phyloP scores from a whole-genome alignment of 257 asterid species.

The Verbena officinalis region DNA sequence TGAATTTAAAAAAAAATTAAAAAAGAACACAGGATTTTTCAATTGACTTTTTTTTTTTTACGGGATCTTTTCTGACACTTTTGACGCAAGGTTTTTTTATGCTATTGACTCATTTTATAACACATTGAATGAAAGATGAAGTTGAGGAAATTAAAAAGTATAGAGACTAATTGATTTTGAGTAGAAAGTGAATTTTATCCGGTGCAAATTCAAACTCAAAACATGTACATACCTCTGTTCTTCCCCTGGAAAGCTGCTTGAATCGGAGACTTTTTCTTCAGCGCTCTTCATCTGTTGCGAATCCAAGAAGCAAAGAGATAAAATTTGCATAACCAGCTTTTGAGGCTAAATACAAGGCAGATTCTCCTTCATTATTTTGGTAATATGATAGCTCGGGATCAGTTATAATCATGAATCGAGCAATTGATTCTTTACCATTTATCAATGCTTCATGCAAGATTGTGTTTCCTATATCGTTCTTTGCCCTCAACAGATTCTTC shows the following conservation, averaged over 20 bases:
- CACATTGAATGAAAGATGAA: too few species aligned
- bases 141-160: too few species aligned
- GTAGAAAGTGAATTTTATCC: too few species aligned
- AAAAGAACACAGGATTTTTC: too few species aligned
- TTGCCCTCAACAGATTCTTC: slow-evolving; percentile 6
- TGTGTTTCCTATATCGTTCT: slow-evolving; percentile 31
- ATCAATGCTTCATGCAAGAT: slow-evolving; percentile 34
- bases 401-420: slow-evolving; percentile 21
- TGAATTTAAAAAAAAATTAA: too few species aligned
- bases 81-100: too few species aligned
- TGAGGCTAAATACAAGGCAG: slow-evolving; percentile 36
- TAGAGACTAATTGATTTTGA: too few species aligned
- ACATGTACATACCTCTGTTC: slow-evolving; percentile 4
- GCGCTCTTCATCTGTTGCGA: neutral
- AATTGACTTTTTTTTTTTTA: too few species aligned
- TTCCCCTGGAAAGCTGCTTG: slow-evolving; percentile 20
- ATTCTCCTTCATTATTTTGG: slow-evolving; percentile 27
- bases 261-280: slow-evolving; percentile 27
- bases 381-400: slow-evolving; percentile 19
- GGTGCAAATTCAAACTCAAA: neutral
- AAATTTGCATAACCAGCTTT: slow-evolving; percentile 31
- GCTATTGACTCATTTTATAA: too few species aligned
- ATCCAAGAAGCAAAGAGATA: slow-evolving; percentile 18
- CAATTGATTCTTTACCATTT: slow-evolving; percentile 1
- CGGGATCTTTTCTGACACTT: too few species aligned